Evolutionary conservation across 495 filamentous ascomycete genomes (phyloP).

Genomic region (Lasiosphaeria ovina): DNA sequence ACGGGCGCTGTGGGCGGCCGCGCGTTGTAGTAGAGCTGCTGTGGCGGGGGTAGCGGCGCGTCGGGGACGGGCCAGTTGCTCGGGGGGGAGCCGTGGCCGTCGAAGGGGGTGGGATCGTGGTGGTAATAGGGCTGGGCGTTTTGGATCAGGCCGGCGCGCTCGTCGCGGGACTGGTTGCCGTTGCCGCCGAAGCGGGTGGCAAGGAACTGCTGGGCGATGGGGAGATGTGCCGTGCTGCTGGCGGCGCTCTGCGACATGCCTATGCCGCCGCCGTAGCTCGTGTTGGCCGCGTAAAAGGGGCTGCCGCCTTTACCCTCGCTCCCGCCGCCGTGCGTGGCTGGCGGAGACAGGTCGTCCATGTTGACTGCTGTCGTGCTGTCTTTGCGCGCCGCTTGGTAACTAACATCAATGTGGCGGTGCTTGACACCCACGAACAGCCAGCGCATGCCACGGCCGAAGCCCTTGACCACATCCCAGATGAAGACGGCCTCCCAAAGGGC

Average conservation of each 20-base stretch:
- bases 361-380: conserved; percentile 12
- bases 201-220: conserved; percentile 44
- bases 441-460: conserved; percentile 68
- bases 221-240: conserved; percentile 36
- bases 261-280: conserved; percentile 21
- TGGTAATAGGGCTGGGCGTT: conserved; percentile 39
- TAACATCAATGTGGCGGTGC: conserved; percentile 43
- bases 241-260: conserved; percentile 29
- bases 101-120: conserved; percentile 28
- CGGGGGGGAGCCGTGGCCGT: too few species aligned
- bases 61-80: too few species aligned
- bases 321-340: conserved; percentile 16
- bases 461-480: conserved; percentile 79
- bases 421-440: conserved; percentile 78
- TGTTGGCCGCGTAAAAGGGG: conserved; percentile 15
- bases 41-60: too few species aligned
- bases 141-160: conserved; percentile 46
- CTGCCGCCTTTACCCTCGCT: conserved; percentile 1
- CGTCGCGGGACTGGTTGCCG: conserved; percentile 30
- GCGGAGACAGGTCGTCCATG: conserved; percentile 32
- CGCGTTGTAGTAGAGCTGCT: too few species aligned
- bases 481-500: conserved; percentile 74
- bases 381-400: conserved; percentile 32
- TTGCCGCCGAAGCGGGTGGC: conserved; percentile 26
- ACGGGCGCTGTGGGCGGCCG: too few species aligned